These are phyloP conservation scores for Wickerhamiella galacta DNA, from an alignment of 805 yeast species.

Conservation along the genomic window DNA sequence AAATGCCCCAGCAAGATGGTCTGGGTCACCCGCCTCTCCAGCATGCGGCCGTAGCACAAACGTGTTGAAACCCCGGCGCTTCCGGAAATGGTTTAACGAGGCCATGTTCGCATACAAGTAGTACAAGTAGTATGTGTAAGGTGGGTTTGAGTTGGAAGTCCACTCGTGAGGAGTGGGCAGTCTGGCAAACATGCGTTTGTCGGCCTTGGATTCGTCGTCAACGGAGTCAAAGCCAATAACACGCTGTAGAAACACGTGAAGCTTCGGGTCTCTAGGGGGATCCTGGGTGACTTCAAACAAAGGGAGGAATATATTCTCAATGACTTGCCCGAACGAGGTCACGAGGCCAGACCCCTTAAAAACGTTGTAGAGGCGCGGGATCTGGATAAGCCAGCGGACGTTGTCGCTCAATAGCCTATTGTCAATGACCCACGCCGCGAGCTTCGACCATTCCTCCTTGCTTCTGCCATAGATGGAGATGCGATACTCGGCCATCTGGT, in stretches of 20 bases:
- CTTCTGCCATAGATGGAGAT: slow-evolving; percentile 89
- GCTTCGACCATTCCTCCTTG: slow-evolving; percentile 81
- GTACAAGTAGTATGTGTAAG: slow-evolving; percentile 90
- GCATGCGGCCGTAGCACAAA: slow-evolving; percentile 95
- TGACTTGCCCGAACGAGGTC: slow-evolving; percentile 52
- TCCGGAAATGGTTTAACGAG: slow-evolving; percentile 72
- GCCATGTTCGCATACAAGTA: slow-evolving; percentile 77
- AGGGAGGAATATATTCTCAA: slow-evolving; percentile 70
- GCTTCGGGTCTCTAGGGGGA: slow-evolving; percentile 80
- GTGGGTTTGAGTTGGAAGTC: slow-evolving; percentile 71
- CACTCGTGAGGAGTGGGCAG: slow-evolving; percentile 78
- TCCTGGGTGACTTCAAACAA: slow-evolving; percentile 75
- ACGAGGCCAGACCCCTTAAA: slow-evolving; percentile 67
- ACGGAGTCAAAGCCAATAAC: slow-evolving; percentile 97
- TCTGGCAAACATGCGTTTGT: slow-evolving; percentile 63
- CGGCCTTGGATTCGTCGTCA: slow-evolving; percentile 91
- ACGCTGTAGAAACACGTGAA: slow-evolving; percentile 73
- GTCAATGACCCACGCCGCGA: slow-evolving; percentile 91
- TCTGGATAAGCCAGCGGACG: slow-evolving; percentile 92
- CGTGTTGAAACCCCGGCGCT: slow-evolving; percentile 60
- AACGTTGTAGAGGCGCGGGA: slow-evolving; percentile 83
- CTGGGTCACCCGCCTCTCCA: slow-evolving; percentile 99
- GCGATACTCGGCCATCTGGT: slow-evolving; percentile 94
- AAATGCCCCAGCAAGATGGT: slow-evolving; percentile 81
- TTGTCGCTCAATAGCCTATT: slow-evolving; percentile 82